Evolutionary conservation across 176 grass and related monocot genomes (phyloP), one percentile per base, ranked within the genome.

Genomic region (Oryza nivara): DNA sequence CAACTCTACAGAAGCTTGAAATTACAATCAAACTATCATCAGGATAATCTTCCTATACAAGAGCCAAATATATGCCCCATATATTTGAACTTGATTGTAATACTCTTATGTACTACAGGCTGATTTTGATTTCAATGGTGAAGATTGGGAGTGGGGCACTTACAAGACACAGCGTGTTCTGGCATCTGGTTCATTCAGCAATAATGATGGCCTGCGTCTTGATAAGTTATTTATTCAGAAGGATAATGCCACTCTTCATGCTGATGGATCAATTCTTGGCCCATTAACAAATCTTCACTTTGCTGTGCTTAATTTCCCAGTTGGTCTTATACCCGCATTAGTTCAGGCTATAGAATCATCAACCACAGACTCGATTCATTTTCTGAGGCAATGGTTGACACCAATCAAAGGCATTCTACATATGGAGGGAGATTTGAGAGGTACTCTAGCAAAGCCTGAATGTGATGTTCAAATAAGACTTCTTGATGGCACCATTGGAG

Each of bases 151-250:
- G 65, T 98, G 96, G 96, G 96, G 93, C 65, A 93, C 83, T 80
- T 98, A 93, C 76, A 92, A 94, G 81, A 95, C 93, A 38, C 93
- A 98, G 77, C 89, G 89, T 73, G 93, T 98, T 77, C 85, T 90
- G 22, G 89, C 91, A 72, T 90, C 87, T 89, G 93, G 96, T 88
- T 90, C 78, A 81, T 98, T 92, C 85, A 93, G 93, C 86, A 98
- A 98, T 74, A 95, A 92, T 74, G 89, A 98, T 93, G 96, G 96
- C 10, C 60, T 98, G 68, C 91, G 91, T 64, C 88, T 98, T 75
- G 96, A 98, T 67, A 93, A 92, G 82, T 89, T 98, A 73, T 98
- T 98, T 91, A 98, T 98, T 67, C 96, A 98, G 85, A 98, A 98
- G 86, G 93, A 98, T 77, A 95, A 98, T 81, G 96, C 96, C 56